phyloP scores from a whole-genome alignment of 1,284 basidiomycete species.

The Vanrija sp. region DNA sequence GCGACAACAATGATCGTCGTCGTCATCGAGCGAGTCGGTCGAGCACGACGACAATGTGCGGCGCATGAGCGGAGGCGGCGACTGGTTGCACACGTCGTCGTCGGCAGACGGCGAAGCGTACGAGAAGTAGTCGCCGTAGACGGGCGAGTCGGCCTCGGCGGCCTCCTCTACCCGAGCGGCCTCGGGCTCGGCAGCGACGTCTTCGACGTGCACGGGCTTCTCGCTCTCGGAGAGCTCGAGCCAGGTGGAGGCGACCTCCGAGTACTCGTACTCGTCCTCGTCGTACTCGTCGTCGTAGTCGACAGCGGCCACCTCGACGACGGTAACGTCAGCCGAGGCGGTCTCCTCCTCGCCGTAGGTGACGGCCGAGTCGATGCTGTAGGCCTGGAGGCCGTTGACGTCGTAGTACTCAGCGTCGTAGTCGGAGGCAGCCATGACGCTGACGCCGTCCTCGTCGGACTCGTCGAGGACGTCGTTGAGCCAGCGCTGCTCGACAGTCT shows the following conservation, averaged over 20 bases:
- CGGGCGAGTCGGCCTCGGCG: no score
- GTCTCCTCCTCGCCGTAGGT: neutral
- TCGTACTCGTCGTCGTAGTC: slow-evolving; percentile 10
- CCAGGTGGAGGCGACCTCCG: slow-evolving; percentile 3
- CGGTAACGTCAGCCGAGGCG: slow-evolving; percentile 2
- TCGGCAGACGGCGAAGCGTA: no score
- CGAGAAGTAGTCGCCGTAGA: no score
- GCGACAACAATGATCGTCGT: no score
- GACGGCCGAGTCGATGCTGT: slow-evolving; percentile 17
- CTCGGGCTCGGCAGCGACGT: no score
- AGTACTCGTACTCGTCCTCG: slow-evolving; percentile 15
- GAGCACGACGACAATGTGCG: no score
- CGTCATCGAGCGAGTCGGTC: no score
- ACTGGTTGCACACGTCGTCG: no score
- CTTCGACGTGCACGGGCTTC: no score
- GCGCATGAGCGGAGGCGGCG: no score
- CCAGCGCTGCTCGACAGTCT: slow-evolving; percentile 29
- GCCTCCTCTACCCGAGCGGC: no score
- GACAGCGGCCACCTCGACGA: slow-evolving; percentile 3
- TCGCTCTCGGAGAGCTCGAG: neutral
- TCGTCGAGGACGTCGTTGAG: slow-evolving; percentile 38
- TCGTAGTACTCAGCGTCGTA: slow-evolving; percentile 24
- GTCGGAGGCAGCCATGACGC: slow-evolving; percentile 12
- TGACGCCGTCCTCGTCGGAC: slow-evolving; percentile 29
- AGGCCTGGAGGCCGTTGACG: slow-evolving; percentile 21